A percentile compares a stretch with the other conserved stretches of the same genome.
These are phyloP conservation scores for Ramalina peruviana DNA, from an alignment of 495 filamentous ascomycete species.

Conservation along the genomic window DNA sequence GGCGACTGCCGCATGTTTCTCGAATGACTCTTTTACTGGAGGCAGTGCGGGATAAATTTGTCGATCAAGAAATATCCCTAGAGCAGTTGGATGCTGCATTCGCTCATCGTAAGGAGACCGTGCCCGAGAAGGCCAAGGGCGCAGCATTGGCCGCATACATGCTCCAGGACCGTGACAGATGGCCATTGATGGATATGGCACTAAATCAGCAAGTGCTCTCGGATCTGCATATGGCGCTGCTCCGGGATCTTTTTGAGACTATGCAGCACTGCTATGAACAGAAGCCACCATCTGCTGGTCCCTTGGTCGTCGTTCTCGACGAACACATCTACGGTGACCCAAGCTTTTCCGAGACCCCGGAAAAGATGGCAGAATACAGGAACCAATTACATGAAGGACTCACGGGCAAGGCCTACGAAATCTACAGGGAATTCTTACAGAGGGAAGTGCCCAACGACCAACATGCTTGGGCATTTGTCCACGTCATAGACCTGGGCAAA, in stretches of 20 bases:
- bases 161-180: conserved; percentile 46
- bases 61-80: conserved; percentile 69
- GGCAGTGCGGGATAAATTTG: conserved; percentile 68
- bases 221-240: conserved; percentile 64
- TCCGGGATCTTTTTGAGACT: conserved; percentile 76
- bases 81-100: conserved; percentile 74
- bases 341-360: conserved; percentile 51
- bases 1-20: conserved; percentile 80
- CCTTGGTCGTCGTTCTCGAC: conserved; percentile 70
- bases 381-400: conserved; percentile 59
- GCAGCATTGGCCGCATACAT: conserved; percentile 29
- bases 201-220: conserved; percentile 61
- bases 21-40: conserved; percentile 73
- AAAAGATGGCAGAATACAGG: conserved; percentile 54
- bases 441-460: conserved; percentile 59
- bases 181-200: conserved; percentile 69
- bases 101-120: conserved; percentile 59
- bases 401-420: conserved; percentile 53
- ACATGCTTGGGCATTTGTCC: conserved; percentile 69
- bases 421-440: conserved; percentile 59
- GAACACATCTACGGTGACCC: conserved; percentile 71
- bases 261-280: conserved; percentile 77
- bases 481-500: conserved; percentile 79
- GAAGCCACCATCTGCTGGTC: conserved; percentile 64
- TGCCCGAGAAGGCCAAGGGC: conserved; percentile 41